A percentile compares a stretch with the other conserved stretches of the same genome.
Conservation (phyloP, 805 yeast genomes). For the Wickerhamiella sorbophila region DNA sequence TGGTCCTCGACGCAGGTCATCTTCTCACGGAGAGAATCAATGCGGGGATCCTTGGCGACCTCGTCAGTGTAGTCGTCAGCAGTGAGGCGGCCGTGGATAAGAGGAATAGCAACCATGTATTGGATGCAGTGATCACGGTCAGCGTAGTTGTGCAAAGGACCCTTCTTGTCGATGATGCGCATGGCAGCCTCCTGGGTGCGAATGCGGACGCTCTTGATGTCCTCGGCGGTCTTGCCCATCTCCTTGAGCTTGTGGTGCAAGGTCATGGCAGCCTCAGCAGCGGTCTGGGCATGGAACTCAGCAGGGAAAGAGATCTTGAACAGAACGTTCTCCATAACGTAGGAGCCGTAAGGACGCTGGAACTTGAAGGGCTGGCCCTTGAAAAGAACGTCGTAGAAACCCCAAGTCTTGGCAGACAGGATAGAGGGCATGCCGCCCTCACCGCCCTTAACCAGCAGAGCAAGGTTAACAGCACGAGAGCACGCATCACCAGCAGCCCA, state of each 20-base stretch:
- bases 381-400: slow-evolving; percentile 48
- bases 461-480: slow-evolving; percentile 44
- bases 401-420: slow-evolving; percentile 45
- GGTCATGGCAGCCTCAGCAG: slow-evolving; percentile 43
- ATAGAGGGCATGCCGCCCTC: slow-evolving; percentile 45
- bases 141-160: slow-evolving; percentile 48
- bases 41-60: slow-evolving; percentile 37
- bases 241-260: slow-evolving; percentile 27
- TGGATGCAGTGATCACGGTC: slow-evolving; percentile 54
- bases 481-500: slow-evolving; percentile 60
- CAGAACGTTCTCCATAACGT: slow-evolving; percentile 48
- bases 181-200: slow-evolving; percentile 49
- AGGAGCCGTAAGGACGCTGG: slow-evolving; percentile 40
- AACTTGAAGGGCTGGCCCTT: slow-evolving; percentile 38
- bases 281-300: slow-evolving; percentile 53
- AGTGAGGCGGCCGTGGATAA: slow-evolving; percentile 40
- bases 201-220: slow-evolving; percentile 36
- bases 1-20: slow-evolving; percentile 40
- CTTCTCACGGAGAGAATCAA: slow-evolving; percentile 39
- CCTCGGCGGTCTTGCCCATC: slow-evolving; percentile 33
- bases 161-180: slow-evolving; percentile 44
- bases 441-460: slow-evolving; percentile 37
- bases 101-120: slow-evolving; percentile 46
- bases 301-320: slow-evolving; percentile 53
- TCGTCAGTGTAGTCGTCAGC: slow-evolving; percentile 44